phyloP scores from a whole-genome alignment of 2,329 filamentous ascomycete genomes.

The Hypoxylon sp. region DNA sequence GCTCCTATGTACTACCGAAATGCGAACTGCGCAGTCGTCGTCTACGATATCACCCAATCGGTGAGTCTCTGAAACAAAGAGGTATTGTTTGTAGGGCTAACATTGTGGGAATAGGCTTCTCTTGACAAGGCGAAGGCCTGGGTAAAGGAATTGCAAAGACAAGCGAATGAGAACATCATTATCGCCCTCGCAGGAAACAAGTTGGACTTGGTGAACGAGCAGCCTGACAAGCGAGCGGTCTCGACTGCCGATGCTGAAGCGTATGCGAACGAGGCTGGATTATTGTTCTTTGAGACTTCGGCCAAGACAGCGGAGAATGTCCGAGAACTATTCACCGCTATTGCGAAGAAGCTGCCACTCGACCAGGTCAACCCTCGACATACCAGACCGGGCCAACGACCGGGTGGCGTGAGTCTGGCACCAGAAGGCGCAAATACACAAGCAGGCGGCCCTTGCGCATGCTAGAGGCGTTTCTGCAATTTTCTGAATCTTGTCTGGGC shows the following conservation, averaged over 20 bases:
- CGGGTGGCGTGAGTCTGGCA: slow-evolving; percentile 68
- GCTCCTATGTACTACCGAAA: slow-evolving; percentile 99
- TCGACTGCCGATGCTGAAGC: slow-evolving; percentile 90
- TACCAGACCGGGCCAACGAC: slow-evolving; percentile 75
- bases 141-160: slow-evolving; percentile 98
- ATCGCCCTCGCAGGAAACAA: slow-evolving; percentile 99
- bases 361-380: slow-evolving; percentile 96
- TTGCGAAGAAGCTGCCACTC: slow-evolving; percentile 96
- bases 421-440: slow-evolving; percentile 72
- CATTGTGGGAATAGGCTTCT: slow-evolving; percentile 75
- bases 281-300: slow-evolving; percentile 98
- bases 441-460: slow-evolving; percentile 69
- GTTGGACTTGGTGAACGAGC: slow-evolving; percentile 93
- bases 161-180: slow-evolving; percentile 99
- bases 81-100: slow-evolving; percentile 43
- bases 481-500: slow-evolving; percentile 37
- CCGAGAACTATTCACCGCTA: slow-evolving; percentile 93
- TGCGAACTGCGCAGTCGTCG: slow-evolving; percentile 98
- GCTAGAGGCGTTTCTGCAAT: slow-evolving; percentile 59
- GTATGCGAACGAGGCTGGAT: slow-evolving; percentile 91
- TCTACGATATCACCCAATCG: slow-evolving; percentile 99
- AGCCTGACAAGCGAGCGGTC: slow-evolving; percentile 96
- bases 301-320: slow-evolving; percentile 99
- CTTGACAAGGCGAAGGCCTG: slow-evolving; percentile 99
- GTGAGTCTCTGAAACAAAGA: slow-evolving; percentile 69